phyloP scores from a whole-genome alignment of 169 alveolate species.

The Neospora caninum region DNA sequence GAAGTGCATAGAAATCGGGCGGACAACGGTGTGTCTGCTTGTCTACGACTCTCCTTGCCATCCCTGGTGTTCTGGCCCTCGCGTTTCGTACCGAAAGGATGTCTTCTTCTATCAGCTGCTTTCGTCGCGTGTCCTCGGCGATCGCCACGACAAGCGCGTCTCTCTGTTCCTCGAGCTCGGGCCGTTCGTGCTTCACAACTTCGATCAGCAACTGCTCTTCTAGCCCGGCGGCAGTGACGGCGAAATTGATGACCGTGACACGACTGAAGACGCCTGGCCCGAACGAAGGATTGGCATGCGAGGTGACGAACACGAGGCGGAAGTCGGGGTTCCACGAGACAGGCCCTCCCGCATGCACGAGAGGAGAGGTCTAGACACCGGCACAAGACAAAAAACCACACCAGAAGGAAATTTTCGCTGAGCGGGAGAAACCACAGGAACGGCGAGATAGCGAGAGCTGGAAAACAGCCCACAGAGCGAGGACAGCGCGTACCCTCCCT shows the following conservation, averaged over 20 bases:
- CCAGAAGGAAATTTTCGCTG: too few relatives aligned
- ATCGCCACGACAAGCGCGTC: slow-evolving; percentile 86
- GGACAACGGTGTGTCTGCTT: too few relatives aligned
- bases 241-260: slow-evolving; percentile 92
- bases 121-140: slow-evolving; percentile 85
- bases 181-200: slow-evolving; percentile 91
- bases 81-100: slow-evolving; percentile 79
- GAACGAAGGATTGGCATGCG: background rate
- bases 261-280: slow-evolving; percentile 71
- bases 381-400: too few relatives aligned
- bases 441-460: too few relatives aligned
- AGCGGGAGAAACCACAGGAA: too few relatives aligned
- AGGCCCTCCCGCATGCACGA: too few relatives aligned
- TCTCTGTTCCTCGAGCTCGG: slow-evolving; percentile 89
- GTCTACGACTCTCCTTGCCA: too few relatives aligned
- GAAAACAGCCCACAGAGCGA: too few relatives aligned
- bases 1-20: too few relatives aligned
- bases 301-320: background rate
- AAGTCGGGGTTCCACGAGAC: background rate
- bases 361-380: too few relatives aligned
- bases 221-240: slow-evolving; percentile 92
- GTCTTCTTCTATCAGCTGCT: slow-evolving; percentile 88
- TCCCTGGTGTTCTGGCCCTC: too few relatives aligned
- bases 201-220: slow-evolving; percentile 94
- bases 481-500: too few relatives aligned